phyloP scores from a whole-genome alignment of 1,139 yeast genomes.

The Scheffersomyces insectosa region DNA sequence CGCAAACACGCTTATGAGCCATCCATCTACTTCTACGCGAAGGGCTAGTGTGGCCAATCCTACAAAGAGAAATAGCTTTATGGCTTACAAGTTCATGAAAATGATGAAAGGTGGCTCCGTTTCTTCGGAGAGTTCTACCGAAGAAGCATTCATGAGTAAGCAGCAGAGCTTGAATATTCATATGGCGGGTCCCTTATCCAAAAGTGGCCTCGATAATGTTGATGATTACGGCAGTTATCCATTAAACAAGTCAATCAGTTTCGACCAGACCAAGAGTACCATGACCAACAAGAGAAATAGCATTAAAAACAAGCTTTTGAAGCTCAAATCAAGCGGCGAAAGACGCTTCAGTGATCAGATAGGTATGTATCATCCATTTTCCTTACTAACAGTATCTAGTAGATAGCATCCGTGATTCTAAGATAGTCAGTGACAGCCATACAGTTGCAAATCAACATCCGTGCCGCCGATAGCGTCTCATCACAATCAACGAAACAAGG shows the following conservation, averaged over 20 bases:
- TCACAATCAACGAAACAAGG: not conserved
- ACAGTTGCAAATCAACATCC: not conserved
- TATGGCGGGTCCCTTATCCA: not conserved
- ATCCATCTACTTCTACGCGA: slow-evolving; percentile 11
- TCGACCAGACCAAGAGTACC: slow-evolving; percentile 42
- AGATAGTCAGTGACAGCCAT: not conserved
- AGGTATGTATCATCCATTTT: slow-evolving; percentile 37
- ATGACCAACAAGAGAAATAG: slow-evolving; percentile 26
- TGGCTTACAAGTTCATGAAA: slow-evolving; percentile 12
- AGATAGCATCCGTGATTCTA: too few species aligned
- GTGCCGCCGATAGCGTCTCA: not conserved
- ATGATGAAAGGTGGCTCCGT: slow-evolving; percentile 5
- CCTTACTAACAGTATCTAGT: not conserved
- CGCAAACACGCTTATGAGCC: slow-evolving; percentile 16
- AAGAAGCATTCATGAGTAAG: slow-evolving; percentile 1
- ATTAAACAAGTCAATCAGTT: slow-evolving; percentile 24
- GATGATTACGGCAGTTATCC: slow-evolving; percentile 3
- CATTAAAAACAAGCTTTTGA: slow-evolving; percentile 17
- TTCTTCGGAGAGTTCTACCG: slow-evolving; percentile 1
- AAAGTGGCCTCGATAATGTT: slow-evolving; percentile 1
- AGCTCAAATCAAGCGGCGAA: slow-evolving; percentile 13
- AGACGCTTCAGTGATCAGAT: slow-evolving; percentile 32
- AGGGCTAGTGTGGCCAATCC: not conserved
- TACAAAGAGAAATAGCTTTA: slow-evolving; percentile 14
- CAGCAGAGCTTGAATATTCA: not conserved